Evolutionary conservation across 116 monocot genomes (phyloP), one percentile per base, ranked within the genome.

Genomic region (Papilionanthe hybrid): DNA sequence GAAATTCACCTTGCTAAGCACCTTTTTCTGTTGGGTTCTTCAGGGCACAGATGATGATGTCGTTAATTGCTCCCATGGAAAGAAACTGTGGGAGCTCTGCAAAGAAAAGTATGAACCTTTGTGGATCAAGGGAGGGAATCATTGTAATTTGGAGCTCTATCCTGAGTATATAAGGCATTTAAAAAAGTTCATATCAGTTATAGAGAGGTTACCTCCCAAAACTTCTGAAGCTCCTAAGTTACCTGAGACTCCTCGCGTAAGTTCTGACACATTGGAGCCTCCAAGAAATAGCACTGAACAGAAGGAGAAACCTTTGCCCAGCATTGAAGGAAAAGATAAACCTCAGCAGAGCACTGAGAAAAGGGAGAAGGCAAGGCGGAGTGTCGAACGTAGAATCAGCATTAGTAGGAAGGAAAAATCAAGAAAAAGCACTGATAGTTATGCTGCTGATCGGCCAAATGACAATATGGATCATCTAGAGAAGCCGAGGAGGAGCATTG

Each of bases 21-120:
- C 4, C 4, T 53, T 4, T 69, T 44, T 42, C n/a, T 72, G 68
- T 42, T 73, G 73, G 44, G 43, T 12, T 53, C 76, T 78, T 12
- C 83, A 91, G 91, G 91, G 91, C 47, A 88, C 84, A 32, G 81
- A 66, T 42, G 91, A 91, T 81, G 88, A 91, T 19, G 80, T 86
- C 55, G 88, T 91, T 19, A 84, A 88, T 84, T 88, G 68, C 50
- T 86, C 88, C 57, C 91, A 91, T 80, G 91, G 91, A 60, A 88
- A 88, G 78, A 76, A 58, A 68, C 83, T 90, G 5, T 90, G 81
- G 81, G 85, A 91, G 78, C 84, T 84, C 27, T 86, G 82, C 75
- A 86, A 91, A 72, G 84, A 84, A 44, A 88, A 91, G 63, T 88
- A 86, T 72, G 88, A 88, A 58, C 87, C 90, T 79, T 78, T 91